phyloP scores from a whole-genome alignment of 768 basidiomycete genomes.

The Russula griseocarnosa region DNA sequence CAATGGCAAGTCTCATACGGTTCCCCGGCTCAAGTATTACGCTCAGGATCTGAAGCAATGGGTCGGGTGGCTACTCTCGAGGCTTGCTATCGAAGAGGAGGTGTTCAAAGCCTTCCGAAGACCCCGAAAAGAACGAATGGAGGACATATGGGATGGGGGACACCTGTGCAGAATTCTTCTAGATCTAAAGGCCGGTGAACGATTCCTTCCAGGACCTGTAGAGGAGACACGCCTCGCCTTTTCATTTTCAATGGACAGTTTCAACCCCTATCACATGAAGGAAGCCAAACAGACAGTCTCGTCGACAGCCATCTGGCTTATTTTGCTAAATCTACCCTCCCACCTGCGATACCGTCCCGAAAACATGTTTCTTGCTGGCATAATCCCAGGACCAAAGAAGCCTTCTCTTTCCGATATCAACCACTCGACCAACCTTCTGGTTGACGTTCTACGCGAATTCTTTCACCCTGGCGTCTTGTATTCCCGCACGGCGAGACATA shows the following conservation, averaged over 20 bases:
- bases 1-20: neutral
- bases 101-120: neutral
- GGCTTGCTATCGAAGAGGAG: neutral
- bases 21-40: neutral
- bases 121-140: neutral
- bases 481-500: neutral
- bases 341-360: constrained; percentile 29
- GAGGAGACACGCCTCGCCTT: constrained; percentile 11
- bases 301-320: constrained; percentile 25
- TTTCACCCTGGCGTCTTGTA: neutral
- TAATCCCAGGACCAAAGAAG: neutral
- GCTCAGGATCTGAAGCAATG: neutral
- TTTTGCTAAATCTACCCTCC: constrained; percentile 29
- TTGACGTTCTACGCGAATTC: neutral
- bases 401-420: neutral
- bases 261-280: constrained; percentile 18
- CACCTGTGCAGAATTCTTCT: neutral
- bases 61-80: neutral
- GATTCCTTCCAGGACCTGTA: neutral
- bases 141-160: constrained; percentile 11
- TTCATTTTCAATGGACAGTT: constrained; percentile 15
- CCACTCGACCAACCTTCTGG: neutral
- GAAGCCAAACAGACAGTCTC: constrained; percentile 18
- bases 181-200: neutral
- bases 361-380: neutral